Evolutionary conservation across 2,329 filamentous ascomycete genomes (phyloP), one percentile per base, ranked within the genome.

Genomic region (Knufia petricola): DNA sequence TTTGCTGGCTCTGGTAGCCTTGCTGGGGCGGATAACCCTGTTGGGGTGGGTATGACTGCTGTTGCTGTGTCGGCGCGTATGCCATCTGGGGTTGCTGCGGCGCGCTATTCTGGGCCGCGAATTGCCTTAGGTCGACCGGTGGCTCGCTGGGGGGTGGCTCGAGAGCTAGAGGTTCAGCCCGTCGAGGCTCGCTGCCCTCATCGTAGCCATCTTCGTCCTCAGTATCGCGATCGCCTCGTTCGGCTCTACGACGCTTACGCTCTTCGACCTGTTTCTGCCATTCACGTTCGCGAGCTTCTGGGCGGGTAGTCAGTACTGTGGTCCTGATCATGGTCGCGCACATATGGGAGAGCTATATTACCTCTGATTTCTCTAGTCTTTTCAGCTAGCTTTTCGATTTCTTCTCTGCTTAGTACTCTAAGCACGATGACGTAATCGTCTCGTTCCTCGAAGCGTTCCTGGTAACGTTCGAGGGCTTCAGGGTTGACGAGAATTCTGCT

Each of bases 391-490:
- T 80, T 82, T 65, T 94, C 84, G 49, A 96, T 94, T 61, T 96
- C 88, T 57, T 94, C 86, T 65, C 85, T 86, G 41, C 80, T 85
- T 62, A 96, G 66, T 6, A 95, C 90, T 49, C 89, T 76, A 49
- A 96, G 73, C 2, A 95, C 88, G 64, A 95, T 95, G 51, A 96
- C 88, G 64, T 88, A 94, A 61, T 95, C 88, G 51, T 88, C 79
- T n/a, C 88, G 79, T 59, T 94, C 85, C 66, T 96, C 90, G 57
- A 85, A 96, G 24, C 90, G 77, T 69, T 95, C 89, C 59, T 92
- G 85, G n/a, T 85, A 85, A 52, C 85, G 77, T 50, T 86, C 84
- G 40, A 96, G 69, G 0, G 89, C 88, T 58, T 90, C 85, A 0
- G 89, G 88, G 58, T 94, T 95, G 59, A 96, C 89, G 48, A 94